Conservation (phyloP, 805 yeast genomes). For the Starmera dryadoides region DNA sequence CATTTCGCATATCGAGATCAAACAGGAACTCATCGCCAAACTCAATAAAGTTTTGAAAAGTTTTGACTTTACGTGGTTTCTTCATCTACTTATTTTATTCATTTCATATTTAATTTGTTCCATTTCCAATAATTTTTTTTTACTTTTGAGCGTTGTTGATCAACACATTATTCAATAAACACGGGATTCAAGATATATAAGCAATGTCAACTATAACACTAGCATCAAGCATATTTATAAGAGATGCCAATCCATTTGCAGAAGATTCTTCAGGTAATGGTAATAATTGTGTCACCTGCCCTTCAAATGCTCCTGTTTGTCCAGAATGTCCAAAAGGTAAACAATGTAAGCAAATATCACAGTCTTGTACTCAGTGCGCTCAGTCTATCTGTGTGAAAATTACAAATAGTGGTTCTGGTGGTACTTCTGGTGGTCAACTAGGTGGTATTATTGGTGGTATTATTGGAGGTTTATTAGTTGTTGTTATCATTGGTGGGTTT, state of each 20-base stretch:
- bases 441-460: constrained; percentile 74
- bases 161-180: no score
- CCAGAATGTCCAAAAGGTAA: constrained; percentile 48
- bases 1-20: no score
- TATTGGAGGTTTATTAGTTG: constrained; percentile 50
- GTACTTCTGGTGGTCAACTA: constrained; percentile 19
- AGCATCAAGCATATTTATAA: background rate
- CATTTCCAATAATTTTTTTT: no score
- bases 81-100: no score
- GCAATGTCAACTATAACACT: background rate
- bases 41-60: no score
- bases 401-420: constrained; percentile 7
- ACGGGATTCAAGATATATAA: no score
- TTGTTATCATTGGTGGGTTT: constrained; percentile 31
- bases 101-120: no score
- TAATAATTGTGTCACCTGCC: constrained; percentile 35
- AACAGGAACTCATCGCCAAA: no score
- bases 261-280: constrained; percentile 7
- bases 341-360: constrained; percentile 47
- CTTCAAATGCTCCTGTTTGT: constrained; percentile 33
- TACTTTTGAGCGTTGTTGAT: no score
- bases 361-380: constrained; percentile 54
- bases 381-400: constrained; percentile 36
- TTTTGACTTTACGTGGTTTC: no score
- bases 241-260: background rate